Evolutionary conservation across 2,329 filamentous ascomycete species (phyloP), one percentile per base, ranked within the genome.

Genomic region (Colletotrichum karsti): DNA sequence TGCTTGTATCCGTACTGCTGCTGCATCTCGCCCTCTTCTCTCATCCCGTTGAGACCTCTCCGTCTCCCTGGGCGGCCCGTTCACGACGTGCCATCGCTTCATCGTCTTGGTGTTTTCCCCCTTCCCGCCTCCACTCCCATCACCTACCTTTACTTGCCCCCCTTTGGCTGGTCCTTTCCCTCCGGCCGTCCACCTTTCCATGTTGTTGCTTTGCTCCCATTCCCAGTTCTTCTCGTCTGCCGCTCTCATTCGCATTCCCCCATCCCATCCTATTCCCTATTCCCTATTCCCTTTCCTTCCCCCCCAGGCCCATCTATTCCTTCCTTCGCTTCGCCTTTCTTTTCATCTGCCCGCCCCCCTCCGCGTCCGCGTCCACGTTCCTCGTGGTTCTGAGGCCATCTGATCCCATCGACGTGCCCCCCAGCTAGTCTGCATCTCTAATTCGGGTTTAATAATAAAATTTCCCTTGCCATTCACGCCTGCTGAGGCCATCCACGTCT

Each of bases 361-460:
- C 41, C n/a, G 22, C 55, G 37, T 24, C 59, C 64, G n/a, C 37
- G 37, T 58, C 73, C 72, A 70, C 69, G 69, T 73, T 72, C 70
- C 66, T 69, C 62, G 53, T 67, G 62, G 62, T 61, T 55, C 66
- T 64, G 69, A 67, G 54, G 62, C 63, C 66, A 69, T 69, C 66
- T 67, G 62, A 69, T 69, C 63, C 62, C 66, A 61, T 69, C 63
- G 48, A 69, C 15, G 62, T 51, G 63, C 55, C 66, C 66, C 62
- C 66, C 63, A 59, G 62, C 63, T 69, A 67, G 67, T 63, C 64
- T 64, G 54, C 37, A 58, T 69, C 63, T 67, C 58, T 69, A 63
- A 69, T 69, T 59, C 67, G 67, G 63, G 63, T 69, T 68, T 67
- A 75, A 76, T 75, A 74, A 77, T 78, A 77, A 77, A 76, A 77